Evolutionary conservation across 2,329 filamentous ascomycete genomes (phyloP).

Genomic region (Geoglossum cookeanum): DNA sequence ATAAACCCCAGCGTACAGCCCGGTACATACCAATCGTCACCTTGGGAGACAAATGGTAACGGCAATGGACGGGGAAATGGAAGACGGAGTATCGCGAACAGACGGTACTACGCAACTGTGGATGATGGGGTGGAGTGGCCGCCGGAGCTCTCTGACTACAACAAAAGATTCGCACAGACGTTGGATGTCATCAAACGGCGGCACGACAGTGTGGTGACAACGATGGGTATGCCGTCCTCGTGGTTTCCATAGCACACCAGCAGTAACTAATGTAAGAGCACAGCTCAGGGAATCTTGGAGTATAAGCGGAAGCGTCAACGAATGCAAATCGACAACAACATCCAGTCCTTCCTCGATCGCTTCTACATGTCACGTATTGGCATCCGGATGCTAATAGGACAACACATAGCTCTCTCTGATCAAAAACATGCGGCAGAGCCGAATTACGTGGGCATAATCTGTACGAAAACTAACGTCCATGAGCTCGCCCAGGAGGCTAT

Average conservation of each 20-base stretch:
- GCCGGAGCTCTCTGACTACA: constrained; percentile 84
- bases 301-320: constrained; percentile 93
- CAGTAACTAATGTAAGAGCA: neutral
- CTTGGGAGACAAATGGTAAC: constrained; percentile 22
- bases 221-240: constrained; percentile 36
- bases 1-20: constrained; percentile 76
- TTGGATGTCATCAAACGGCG: constrained; percentile 87
- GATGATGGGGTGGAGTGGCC: constrained; percentile 85
- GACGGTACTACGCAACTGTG: constrained; percentile 79
- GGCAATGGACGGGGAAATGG: constrained; percentile 32
- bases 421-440: constrained; percentile 78
- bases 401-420: constrained; percentile 92
- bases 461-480: constrained; percentile 91
- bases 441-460: constrained; percentile 95
- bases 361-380: constrained; percentile 99
- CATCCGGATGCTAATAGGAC: constrained; percentile 96
- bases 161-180: constrained; percentile 72
- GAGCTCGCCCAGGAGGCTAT: constrained; percentile 94
- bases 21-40: constrained; percentile 51
- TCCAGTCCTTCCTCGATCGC: constrained; percentile 91
- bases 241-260: neutral
- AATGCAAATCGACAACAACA: constrained; percentile 95
- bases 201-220: constrained; percentile 94
- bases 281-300: constrained; percentile 85
- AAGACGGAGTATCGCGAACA: constrained; percentile 24